Percentiles rank a stretch among this genome's conserved stretches.
phyloP scores from a whole-genome alignment of 2,329 filamentous ascomycete species.

The Stachybotrys elegans region DNA sequence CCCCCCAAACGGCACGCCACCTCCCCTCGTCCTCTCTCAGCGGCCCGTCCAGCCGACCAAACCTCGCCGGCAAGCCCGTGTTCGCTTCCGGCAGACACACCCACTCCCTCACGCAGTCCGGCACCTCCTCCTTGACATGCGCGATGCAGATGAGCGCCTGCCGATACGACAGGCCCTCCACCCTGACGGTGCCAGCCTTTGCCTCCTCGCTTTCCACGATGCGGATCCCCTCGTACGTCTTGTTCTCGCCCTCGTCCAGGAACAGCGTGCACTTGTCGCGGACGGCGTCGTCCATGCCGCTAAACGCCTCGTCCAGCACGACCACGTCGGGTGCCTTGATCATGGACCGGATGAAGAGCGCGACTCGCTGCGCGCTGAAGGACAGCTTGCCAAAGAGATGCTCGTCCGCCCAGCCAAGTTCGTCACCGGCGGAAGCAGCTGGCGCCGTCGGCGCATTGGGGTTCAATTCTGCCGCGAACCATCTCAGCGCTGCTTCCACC shows the following conservation, averaged over 20 bases:
- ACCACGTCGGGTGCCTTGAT: constrained; percentile 78
- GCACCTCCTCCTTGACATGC: constrained; percentile 86
- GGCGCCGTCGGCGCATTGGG: constrained; percentile 35
- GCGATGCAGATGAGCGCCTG: constrained; percentile 92
- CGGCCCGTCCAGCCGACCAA: constrained; percentile 59
- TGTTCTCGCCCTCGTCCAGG: constrained; percentile 59
- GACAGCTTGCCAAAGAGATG: constrained; percentile 67
- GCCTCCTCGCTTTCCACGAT: constrained; percentile 42
- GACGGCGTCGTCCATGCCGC: constrained; percentile 74
- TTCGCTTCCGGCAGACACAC: constrained; percentile 77
- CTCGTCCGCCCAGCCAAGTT: constrained; percentile 60
- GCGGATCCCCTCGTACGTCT: constrained; percentile 29
- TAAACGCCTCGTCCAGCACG: constrained; percentile 83
- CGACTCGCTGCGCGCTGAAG: constrained; percentile 78
- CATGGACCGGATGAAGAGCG: constrained; percentile 76
- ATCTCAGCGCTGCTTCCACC: constrained; percentile 65
- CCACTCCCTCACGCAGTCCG: constrained; percentile 77
- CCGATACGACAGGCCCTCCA: constrained; percentile 58
- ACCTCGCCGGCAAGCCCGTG: constrained; percentile 53
- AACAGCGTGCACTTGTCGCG: constrained; percentile 86
- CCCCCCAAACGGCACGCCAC: constrained; percentile 66
- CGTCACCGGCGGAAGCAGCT: constrained; percentile 12
- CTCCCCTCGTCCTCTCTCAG: constrained; percentile 49
- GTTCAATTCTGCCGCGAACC: constrained; percentile 77
- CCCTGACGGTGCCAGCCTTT: constrained; percentile 37